Base-by-base conservation (phyloP, 1,284 basidiomycete genomes). In the Boletus sp. region DNA sequence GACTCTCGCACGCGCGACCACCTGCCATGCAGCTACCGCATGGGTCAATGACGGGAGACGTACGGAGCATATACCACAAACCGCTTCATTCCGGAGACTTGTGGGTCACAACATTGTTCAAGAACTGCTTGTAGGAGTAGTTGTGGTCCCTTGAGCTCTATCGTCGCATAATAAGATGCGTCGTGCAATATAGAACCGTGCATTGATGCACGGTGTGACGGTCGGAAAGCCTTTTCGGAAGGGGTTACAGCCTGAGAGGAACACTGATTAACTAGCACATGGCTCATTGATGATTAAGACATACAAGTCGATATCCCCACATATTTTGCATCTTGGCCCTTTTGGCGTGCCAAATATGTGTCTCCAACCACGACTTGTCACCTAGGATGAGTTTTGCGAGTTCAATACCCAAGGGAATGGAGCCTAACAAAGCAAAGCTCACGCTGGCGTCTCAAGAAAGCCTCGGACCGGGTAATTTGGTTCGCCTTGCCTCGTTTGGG, bases 331-430 rank as follows among this genome's bases (percentile, higher is more conserved):
- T 97, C 65, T 90, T 87, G 86, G 95, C 95, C 2, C 95, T 85
- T 75, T 97, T 97, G 1, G 95, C 90, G 70, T 97, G 95, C 91
- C 94, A 97, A 28, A 97, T 75, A 73, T 97, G 95, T 6, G 94
- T 95, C 70, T 95, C 93, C 0, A 98, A 83, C 95, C 95, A 97
- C 13, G 81, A 78, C 74, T 97, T 97, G 65, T 92, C 81, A 30
- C 79, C 93, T 94, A 61, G 11, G 27, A 49, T 37, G 27, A 52
- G 3, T 28, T 40, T 47, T 21, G 13, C 16, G 6, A n/a, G 27
- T 31, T 48, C 17, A 16, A 43, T 31, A 40, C 6, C 2, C 28
- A n/a, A 53, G n/a, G 28, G 21, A 28, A 21, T 9, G 21, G 23
- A 9, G 23, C 9, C 2, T 4, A 31, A 51, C 4, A 7, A 35